Evolutionary conservation across 495 filamentous ascomycete species (phyloP), one percentile per base, ranked within the genome.

Genomic region (Xylaria grammica): DNA sequence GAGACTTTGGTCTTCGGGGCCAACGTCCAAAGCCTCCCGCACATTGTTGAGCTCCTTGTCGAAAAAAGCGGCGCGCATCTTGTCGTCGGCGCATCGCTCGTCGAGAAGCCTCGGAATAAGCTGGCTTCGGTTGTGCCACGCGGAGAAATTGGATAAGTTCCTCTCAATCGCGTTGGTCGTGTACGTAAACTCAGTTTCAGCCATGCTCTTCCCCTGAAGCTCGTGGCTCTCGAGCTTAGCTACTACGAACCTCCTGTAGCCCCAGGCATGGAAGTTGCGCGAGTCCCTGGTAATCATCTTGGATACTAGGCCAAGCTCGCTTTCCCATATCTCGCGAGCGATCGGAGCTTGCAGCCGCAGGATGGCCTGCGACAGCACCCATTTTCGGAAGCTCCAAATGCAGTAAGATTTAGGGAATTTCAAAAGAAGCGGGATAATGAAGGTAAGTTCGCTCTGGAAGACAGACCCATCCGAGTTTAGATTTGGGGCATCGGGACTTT

Each of bases 231-330:
- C 90, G 10, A 98, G 77, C 46, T 85, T 78, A n/a, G 78, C 75
- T 29, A 97, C 86, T 4, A 97, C 87, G 46, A 85, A 82, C 40
- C 91, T 85, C 36, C 95, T 84, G 70, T 99, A 99, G 45, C 91
- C 90, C 95, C 95, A 99, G 22, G 93, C 95, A 67, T 97, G 94
- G 72, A 98, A 99, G 74, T 99, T 99, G 48, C 95, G 87, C 63
- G 84, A 89, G 77, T 99, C 95, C 29, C 89, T 84, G 20, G 78
- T 84, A 38, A 98, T 82, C 93, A 98, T 96, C 75, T 94, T 94
- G 53, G 85, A 83, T 17, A 91, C 90, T 9, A 98, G 81, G 0
- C 73, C 84, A 8, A 99, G 84, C 72, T 99, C 95, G 57, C 87
- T 84, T 68, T 90, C 82, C 96, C 94, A 98, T 22, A 97, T 78